phyloP scores from a whole-genome alignment of 2,329 filamentous ascomycete species.

The Waltergamsia citrina region DNA sequence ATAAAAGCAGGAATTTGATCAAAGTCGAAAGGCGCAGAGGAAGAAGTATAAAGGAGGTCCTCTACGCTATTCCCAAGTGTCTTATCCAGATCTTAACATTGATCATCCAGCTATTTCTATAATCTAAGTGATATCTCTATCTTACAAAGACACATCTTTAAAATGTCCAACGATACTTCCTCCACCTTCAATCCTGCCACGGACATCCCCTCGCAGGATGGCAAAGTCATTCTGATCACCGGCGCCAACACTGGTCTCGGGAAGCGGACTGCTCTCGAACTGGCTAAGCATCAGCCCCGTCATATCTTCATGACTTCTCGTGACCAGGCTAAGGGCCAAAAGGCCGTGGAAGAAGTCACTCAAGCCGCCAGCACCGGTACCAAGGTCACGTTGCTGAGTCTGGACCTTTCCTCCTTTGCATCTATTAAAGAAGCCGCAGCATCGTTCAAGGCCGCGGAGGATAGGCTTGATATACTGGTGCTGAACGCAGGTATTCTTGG shows the following conservation, averaged over 20 bases:
- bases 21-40: no score
- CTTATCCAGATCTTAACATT: no score
- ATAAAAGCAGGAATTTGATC: no score
- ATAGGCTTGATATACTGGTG: slow-evolving; percentile 2
- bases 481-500: slow-evolving; percentile 18
- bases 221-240: slow-evolving; percentile 70
- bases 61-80: no score
- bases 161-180: not conserved
- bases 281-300: slow-evolving; percentile 5
- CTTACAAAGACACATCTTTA: not conserved
- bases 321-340: slow-evolving; percentile 34
- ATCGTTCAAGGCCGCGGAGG: not conserved
- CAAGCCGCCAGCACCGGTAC: slow-evolving; percentile 8
- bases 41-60: no score
- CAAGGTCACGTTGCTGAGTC: slow-evolving; percentile 18
- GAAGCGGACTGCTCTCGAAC: slow-evolving; percentile 23
- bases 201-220: slow-evolving; percentile 55
- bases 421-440: slow-evolving; percentile 2
- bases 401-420: slow-evolving; percentile 39
- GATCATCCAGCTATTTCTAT: no score
- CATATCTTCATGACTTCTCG: slow-evolving; percentile 16
- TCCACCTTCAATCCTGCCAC: slow-evolving; percentile 2
- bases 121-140: no score
- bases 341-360: slow-evolving; percentile 27
- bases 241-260: slow-evolving; percentile 77